Base-by-base conservation (phyloP, 2,329 filamentous ascomycete species). In the Alternaria sp. region DNA sequence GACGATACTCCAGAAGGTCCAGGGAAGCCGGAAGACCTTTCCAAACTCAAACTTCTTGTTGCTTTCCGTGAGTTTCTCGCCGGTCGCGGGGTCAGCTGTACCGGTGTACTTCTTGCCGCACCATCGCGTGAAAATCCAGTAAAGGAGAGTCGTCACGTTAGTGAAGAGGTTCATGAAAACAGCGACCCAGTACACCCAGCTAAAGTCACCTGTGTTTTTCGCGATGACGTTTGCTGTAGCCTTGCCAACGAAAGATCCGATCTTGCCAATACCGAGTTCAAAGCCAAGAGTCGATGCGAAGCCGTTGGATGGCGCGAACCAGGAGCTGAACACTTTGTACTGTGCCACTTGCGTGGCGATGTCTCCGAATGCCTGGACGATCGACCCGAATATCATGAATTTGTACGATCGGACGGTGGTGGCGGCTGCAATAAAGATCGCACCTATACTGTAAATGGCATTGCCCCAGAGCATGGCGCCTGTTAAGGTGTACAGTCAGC, bases 131-230 rank as follows among this genome's bases (percentile, higher is more conserved):
- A 89, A 89, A 65, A 82, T 81, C 77, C 82, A 88, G 71, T 89
- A 89, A 10, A 79, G 74, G 0, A 81, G 54, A 0, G 86, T 88
- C 1, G 82, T 80, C 0, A 83, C 69, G 55, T 89, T 89, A 9
- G 87, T 89, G 63, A 89, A 89, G 3, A 89, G 59, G 59, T 89
- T 88, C 85, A 89, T 89, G 66, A 87, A 86, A 0, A 89, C 86
- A 0, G 84, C 82, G 10, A 84, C 84, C 87, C 87, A 89, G 68
- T 85, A 89, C 0, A 85, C 85, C 85, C 86, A 89, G 54, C 83
- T 83, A 46, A 89, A 89, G 66, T 89, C 81, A 0, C 86, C 86
- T 0, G 84, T 85, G 12, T 83, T 85, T 65, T 85, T 81, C 0
- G 86, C 82, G 27, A 89, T 89, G 22, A 87, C 79, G 46, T 89